Conservation (phyloP, 106 monocot species). For the Iris macrosiphon region DNA sequence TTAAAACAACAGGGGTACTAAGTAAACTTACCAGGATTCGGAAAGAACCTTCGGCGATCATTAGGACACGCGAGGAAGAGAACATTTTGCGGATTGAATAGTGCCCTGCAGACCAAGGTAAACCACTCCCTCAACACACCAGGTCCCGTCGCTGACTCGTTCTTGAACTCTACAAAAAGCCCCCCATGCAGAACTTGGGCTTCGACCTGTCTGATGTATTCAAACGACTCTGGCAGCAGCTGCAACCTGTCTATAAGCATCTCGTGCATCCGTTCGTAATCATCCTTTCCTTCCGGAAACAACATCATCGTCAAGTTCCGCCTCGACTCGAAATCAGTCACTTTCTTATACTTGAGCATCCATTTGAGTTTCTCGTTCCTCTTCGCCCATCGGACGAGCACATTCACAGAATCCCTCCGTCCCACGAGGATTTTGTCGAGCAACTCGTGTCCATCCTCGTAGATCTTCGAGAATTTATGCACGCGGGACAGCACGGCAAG, state of each 20-base stretch:
- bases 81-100: slow-evolving; percentile 59
- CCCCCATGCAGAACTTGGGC: slow-evolving; percentile 41
- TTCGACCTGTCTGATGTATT: slow-evolving; percentile 54
- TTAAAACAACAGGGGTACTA: no score
- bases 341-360: slow-evolving; percentile 59
- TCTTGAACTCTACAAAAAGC: slow-evolving; percentile 87
- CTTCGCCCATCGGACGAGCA: slow-evolving; percentile 38
- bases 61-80: slow-evolving; percentile 59
- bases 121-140: slow-evolving; percentile 96
- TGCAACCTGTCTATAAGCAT: slow-evolving; percentile 86
- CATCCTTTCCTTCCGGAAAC: slow-evolving; percentile 64
- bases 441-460: slow-evolving; percentile 25
- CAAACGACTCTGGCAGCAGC: slow-evolving; percentile 69
- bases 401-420: slow-evolving; percentile 39
- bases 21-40: slow-evolving; percentile 81
- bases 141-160: slow-evolving; percentile 92
- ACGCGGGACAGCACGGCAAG: slow-evolving; percentile 37
- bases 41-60: slow-evolving; percentile 65
- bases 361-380: slow-evolving; percentile 38
- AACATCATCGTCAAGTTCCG: slow-evolving; percentile 65
- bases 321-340: slow-evolving; percentile 60
- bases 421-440: slow-evolving; percentile 40
- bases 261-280: slow-evolving; percentile 60
- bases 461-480: slow-evolving; percentile 45
- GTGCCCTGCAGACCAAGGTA: slow-evolving; percentile 54